Base-by-base conservation (phyloP, 768 basidiomycete genomes). In the Phylloporus sp. region DNA sequence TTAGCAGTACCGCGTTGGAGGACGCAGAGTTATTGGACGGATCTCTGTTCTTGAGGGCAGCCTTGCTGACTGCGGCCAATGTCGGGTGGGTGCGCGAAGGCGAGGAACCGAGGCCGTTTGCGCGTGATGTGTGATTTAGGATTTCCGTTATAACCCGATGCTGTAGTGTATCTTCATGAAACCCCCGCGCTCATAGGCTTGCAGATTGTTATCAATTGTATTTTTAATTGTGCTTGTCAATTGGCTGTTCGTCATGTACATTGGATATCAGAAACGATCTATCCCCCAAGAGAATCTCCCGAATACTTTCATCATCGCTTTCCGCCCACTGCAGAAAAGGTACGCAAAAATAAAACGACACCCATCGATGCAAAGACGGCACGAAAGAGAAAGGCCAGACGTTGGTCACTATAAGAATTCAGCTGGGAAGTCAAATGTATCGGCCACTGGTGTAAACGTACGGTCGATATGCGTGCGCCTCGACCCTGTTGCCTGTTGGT, bases 51-150 rank as follows among this genome's bases (percentile, higher is more conserved):
- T 23, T 70, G 53, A 57, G 67, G 49, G 56, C 56, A 10, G 59
- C 71, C 4, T 45, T 68, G 40, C 38, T 73, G 40, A 70, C 69
- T 0, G 57, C 62, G 23, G 62, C 70, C 35, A 59, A 59, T 23
- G 38, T 71, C 10, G 75, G 75, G 12, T 75, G 73, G 74, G 72
- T 64, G 57, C 59, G 72, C 13, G 74, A 77, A 50, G 74, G 72
- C 0, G 23, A 69, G 50, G 52, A 63, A 11, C 36, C 45, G 13
- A 51, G 46, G 8, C 56, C 41, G 1, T 75, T 69, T 56, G 65
- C 46, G 45, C 60, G 1, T 57, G 66, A 3, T 70, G 15, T 6
- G 26, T 43, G 26, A 28, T 11, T 8, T 18, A 27, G 23, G 5
- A 5, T n/a, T 24, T 27, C 16, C 10, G 16, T 41, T 6, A 15